These are phyloP conservation scores for Saccharomycopsis hybrid DNA, from an alignment of 1,139 yeast genomes.

Conservation along the genomic window DNA sequence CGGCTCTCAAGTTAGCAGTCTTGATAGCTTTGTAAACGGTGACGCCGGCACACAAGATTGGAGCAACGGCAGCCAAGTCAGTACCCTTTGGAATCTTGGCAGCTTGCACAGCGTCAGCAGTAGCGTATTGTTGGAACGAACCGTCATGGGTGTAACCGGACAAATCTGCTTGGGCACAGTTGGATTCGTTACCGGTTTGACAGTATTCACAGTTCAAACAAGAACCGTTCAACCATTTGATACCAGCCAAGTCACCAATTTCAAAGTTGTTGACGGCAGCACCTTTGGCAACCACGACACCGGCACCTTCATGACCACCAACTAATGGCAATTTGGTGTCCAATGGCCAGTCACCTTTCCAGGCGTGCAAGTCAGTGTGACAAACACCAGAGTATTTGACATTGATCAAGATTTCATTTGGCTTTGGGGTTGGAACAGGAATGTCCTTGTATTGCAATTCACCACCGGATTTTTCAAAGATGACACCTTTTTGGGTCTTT, in stretches of 20 bases:
- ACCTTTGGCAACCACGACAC: constrained; percentile 57
- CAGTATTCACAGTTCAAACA: constrained; percentile 56
- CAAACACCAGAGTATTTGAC: constrained; percentile 75
- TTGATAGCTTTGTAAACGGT: constrained; percentile 63
- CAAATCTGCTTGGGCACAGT: constrained; percentile 50
- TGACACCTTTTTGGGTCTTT: constrained; percentile 62
- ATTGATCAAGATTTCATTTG: constrained; percentile 60
- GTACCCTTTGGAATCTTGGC: constrained; percentile 51
- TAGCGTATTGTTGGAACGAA: constrained; percentile 59
- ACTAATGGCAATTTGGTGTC: constrained; percentile 62
- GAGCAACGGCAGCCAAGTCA: constrained; percentile 52
- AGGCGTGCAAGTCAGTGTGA: constrained; percentile 74
- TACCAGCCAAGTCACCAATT: constrained; percentile 56
- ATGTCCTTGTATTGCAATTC: constrained; percentile 55
- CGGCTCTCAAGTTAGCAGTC: constrained; percentile 48
- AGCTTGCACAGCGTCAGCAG: constrained; percentile 61
- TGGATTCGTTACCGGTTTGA: constrained; percentile 47
- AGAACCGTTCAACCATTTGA: constrained; percentile 59
- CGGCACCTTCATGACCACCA: constrained; percentile 73
- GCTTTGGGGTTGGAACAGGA: constrained; percentile 62
- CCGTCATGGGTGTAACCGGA: constrained; percentile 66
- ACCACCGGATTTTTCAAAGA: constrained; percentile 66
- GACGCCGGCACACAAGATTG: constrained; percentile 65
- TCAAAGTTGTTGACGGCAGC: constrained; percentile 49
- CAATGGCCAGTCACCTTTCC: constrained; percentile 78